Conservation (phyloP, 495 filamentous ascomycete genomes). For the Podospora australis region DNA sequence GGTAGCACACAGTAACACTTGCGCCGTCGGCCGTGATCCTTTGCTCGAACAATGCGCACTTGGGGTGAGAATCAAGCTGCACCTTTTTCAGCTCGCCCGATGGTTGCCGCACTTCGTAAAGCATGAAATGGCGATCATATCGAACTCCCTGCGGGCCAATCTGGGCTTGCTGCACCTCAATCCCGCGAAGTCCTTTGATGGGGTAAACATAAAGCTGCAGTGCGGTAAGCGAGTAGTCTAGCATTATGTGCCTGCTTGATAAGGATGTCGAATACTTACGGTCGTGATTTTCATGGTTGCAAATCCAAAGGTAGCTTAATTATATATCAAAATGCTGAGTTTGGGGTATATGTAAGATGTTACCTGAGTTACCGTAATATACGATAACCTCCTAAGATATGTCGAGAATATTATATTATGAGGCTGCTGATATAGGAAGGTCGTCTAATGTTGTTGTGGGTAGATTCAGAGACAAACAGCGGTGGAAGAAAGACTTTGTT, state of each 20-base stretch:
- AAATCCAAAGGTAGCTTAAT: not conserved
- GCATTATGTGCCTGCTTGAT: too few species aligned
- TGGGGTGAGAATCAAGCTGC: constrained; percentile 56
- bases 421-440: not conserved
- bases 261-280: constrained; percentile 1
- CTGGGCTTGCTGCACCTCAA: constrained; percentile 47
- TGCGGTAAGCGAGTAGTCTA: not conserved
- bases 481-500: not conserved
- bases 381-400: too few species aligned
- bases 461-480: not conserved
- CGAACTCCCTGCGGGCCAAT: constrained; percentile 62
- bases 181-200: constrained; percentile 74
- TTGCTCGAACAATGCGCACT: constrained; percentile 64
- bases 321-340: too few species aligned
- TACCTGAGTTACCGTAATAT: too few species aligned
- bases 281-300: constrained; percentile 17
- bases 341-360: too few species aligned
- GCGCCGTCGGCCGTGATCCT: constrained; percentile 46
- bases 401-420: too few species aligned
- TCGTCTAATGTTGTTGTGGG: too few species aligned
- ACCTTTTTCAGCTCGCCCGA: constrained; percentile 51
- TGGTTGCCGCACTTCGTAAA: constrained; percentile 48
- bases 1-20: constrained; percentile 36
- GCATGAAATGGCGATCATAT: constrained; percentile 75
- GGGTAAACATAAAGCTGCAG: constrained; percentile 86